Base-by-base conservation (phyloP, 2,329 filamentous ascomycete genomes). In the Didymella arachidicola region DNA sequence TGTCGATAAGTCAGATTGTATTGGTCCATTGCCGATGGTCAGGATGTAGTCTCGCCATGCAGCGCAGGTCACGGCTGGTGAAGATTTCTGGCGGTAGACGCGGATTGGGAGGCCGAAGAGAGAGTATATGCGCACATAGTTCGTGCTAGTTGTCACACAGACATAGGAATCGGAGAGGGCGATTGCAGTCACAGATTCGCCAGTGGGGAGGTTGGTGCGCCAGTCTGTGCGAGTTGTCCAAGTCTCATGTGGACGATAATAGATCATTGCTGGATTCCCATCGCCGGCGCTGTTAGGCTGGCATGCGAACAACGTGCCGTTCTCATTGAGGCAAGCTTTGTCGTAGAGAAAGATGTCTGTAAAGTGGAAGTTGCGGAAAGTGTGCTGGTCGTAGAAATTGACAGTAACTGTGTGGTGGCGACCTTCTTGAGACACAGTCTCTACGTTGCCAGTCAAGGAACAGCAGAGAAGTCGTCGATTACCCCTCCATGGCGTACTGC, bases 41-140 rank as follows among this genome's bases (percentile, higher is more conserved):
- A 98, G 85, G n/a, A 99, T 89, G 76, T 98, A 98, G 80, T 99
- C 93, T 64, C 90, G 86, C 91, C 92, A 98, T 67, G 92, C 94
- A 0, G 93, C 92, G 72, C 95, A 99, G 0, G 93, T 95, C 19
- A 99, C 93, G 50, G 92, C 91, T 1, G 94, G 93, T 2, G 86
- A 87, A 77, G 90, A 93, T 81, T 98, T 98, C 63, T 96, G 93
- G 25, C 95, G 85, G 76, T 96, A 97, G 1, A 99, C 88, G 48
- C 91, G 88, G 66, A 92, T 90, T 0, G 95, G 93, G 32, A 96
- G 88, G 26, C 95, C 95, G 75, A 95, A 98, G 14, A 98, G 84
- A 0, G 93, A 97, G 78, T 93, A 99, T 19, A 99, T 86, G 51
- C 95, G 88, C 7, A 98, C 90, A 70, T 98, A 98, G 78, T 93